phyloP scores from a whole-genome alignment of 768 basidiomycete species.

The Boletus vermiculosoides region DNA sequence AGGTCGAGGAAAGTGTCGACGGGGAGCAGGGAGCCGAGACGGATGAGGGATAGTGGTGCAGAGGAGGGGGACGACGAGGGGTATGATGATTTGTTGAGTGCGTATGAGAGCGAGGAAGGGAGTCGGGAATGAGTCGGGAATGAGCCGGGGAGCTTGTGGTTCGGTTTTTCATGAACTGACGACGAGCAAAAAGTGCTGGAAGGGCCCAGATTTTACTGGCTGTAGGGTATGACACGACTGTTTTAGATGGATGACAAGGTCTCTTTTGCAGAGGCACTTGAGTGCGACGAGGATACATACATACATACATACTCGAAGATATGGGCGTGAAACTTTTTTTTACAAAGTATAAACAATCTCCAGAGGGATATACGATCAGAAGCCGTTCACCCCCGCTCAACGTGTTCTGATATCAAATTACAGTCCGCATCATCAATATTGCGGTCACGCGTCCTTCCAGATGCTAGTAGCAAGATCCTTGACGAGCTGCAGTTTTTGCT shows the following conservation, averaged over 20 bases:
- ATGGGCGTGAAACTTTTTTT: not conserved
- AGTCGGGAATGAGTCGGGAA: slow-evolving; percentile 25
- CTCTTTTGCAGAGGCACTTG: not conserved
- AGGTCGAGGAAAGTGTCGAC: slow-evolving; percentile 49
- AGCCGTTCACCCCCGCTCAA: not conserved
- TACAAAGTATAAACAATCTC: not conserved
- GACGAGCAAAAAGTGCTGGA: not conserved
- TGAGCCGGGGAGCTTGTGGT: too few species aligned
- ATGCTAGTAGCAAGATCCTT: slow-evolving; percentile 37
- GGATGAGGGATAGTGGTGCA: slow-evolving; percentile 58
- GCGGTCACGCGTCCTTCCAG: slow-evolving; percentile 30
- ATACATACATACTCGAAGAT: not conserved
- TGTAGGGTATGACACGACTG: not conserved
- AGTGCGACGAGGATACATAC: not conserved
- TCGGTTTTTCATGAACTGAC: not conserved
- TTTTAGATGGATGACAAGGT: not conserved
- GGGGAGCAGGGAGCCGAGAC: slow-evolving; percentile 38
- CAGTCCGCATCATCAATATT: not conserved
- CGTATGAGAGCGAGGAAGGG: slow-evolving; percentile 76
- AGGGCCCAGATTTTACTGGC: not conserved
- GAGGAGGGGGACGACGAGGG: slow-evolving; percentile 77
- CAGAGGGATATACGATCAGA: not conserved
- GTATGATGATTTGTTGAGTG: slow-evolving; percentile 74
- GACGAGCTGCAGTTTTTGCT: slow-evolving; percentile 30
- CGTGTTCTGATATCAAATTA: not conserved